A percentile compares a stretch with the other conserved stretches of the same genome.
phyloP scores from a whole-genome alignment of 345 rosid species.

The Corymbia maculata region DNA sequence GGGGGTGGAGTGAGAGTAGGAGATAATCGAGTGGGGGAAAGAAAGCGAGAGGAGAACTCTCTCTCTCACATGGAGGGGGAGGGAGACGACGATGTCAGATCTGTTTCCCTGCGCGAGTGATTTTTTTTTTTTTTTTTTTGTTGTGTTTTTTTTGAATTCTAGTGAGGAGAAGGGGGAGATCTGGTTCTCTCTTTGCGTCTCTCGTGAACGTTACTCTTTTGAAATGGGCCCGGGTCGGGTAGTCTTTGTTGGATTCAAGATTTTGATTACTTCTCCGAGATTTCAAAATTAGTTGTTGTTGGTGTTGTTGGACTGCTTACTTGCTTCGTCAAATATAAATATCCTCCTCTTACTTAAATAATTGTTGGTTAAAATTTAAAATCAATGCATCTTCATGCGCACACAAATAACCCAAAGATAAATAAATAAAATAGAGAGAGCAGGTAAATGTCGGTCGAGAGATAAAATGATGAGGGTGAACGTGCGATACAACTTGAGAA shows the following conservation, averaged over 20 bases:
- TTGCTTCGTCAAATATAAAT: neutral
- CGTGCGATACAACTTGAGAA: neutral
- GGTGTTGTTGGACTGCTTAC: neutral
- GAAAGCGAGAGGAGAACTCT: neutral
- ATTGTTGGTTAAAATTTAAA: neutral
- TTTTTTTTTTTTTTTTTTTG: neutral
- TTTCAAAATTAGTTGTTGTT: neutral
- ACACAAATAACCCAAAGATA: neutral
- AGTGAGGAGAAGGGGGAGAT: neutral
- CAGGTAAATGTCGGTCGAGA: neutral
- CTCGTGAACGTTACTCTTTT: neutral
- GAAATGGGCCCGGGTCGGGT: neutral
- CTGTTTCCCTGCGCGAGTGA: neutral
- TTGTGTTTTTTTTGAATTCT: neutral
- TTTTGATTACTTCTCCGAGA: neutral
- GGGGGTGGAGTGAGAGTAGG: neutral
- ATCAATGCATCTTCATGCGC: accelerated
- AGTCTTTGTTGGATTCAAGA: neutral
- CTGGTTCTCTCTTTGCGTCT: neutral
- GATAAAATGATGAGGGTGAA: neutral
- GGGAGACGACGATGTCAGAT: neutral
- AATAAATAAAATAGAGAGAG: neutral
- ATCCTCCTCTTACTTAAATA: accelerated
- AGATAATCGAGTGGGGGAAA: neutral
- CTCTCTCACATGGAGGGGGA: neutral